Percentiles rank a stretch among this genome's conserved stretches.
Conservation (phyloP, 2,329 filamentous ascomycete genomes). For the Penicillium sp. region DNA sequence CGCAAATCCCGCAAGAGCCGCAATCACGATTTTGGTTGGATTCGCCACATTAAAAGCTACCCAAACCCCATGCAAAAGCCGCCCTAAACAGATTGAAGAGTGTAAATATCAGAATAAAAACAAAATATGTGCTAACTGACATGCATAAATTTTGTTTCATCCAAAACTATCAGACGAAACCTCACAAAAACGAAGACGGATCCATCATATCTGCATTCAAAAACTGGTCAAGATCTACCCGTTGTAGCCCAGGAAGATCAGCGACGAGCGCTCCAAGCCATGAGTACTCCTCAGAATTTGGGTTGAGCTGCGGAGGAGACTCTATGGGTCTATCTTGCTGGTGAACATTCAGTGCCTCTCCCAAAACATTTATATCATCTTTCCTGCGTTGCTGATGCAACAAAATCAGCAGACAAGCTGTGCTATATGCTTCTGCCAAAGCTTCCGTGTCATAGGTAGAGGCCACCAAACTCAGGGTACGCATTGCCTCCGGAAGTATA, state of each 20-base stretch:
- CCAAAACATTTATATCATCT: slow-evolving; percentile 31
- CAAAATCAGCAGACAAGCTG: slow-evolving; percentile 52
- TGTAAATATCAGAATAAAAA: too few species aligned
- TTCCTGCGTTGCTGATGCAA: slow-evolving; percentile 52
- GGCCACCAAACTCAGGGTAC: slow-evolving; percentile 43
- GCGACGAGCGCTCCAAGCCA: slow-evolving; percentile 45
- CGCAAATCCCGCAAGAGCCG: slow-evolving; percentile 1
- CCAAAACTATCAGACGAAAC: neutral
- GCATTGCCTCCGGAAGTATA: slow-evolving; percentile 53
- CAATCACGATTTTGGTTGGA: neutral
- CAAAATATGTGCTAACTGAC: neutral
- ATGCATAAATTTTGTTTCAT: neutral
- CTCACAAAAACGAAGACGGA: slow-evolving; percentile 7
- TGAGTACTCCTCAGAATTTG: slow-evolving; percentile 31
- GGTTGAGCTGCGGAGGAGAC: slow-evolving; percentile 11
- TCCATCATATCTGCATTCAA: slow-evolving; percentile 31
- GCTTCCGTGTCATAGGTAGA: slow-evolving; percentile 47
- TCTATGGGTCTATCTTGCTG: slow-evolving; percentile 8
- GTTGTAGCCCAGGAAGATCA: slow-evolving; percentile 43
- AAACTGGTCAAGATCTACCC: slow-evolving; percentile 44
- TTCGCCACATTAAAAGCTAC: neutral
- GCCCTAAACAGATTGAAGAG: too few species aligned
- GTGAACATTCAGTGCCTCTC: slow-evolving; percentile 33
- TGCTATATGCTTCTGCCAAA: slow-evolving; percentile 53
- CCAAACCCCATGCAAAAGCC: too few species aligned